Conservation (phyloP, 106 monocot genomes). For the Platanthera guangdongensis region DNA sequence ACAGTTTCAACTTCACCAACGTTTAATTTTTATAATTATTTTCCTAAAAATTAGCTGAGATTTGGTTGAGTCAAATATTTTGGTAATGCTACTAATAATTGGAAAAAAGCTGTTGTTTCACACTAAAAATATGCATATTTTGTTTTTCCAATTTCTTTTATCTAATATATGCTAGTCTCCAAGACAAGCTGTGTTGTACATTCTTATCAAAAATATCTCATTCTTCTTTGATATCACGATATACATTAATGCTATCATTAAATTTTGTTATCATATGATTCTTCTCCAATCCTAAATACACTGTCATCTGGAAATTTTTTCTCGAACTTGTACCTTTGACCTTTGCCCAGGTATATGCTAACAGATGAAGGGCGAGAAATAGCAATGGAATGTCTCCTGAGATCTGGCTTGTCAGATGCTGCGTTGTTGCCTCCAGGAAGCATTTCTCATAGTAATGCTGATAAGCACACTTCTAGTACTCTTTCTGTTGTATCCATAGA, state of each 20-base stretch:
- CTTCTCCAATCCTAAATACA: not conserved
- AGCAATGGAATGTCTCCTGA: conserved; percentile 69
- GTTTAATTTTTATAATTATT: not conserved
- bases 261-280: not conserved
- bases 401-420: conserved; percentile 64
- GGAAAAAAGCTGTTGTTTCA: not conserved
- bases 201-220: not conserved
- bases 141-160: not conserved
- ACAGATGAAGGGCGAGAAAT: conserved; percentile 75
- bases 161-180: not conserved
- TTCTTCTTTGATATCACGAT: not conserved
- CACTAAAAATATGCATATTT: not conserved
- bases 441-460: conserved; percentile 13
- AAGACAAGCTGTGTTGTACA: not conserved
- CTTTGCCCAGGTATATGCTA: conserved; percentile 67
- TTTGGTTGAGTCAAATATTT: not conserved
- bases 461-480: conserved; percentile 13
- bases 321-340: not conserved
- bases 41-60: not conserved
- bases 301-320: not conserved
- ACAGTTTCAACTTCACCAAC: not conserved
- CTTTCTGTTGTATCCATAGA: conserved; percentile 12
- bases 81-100: not conserved
- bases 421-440: conserved; percentile 1
- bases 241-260: not conserved